phyloP scores from a whole-genome alignment of 2,329 filamentous ascomycete genomes.

The Penicillium sp. region DNA sequence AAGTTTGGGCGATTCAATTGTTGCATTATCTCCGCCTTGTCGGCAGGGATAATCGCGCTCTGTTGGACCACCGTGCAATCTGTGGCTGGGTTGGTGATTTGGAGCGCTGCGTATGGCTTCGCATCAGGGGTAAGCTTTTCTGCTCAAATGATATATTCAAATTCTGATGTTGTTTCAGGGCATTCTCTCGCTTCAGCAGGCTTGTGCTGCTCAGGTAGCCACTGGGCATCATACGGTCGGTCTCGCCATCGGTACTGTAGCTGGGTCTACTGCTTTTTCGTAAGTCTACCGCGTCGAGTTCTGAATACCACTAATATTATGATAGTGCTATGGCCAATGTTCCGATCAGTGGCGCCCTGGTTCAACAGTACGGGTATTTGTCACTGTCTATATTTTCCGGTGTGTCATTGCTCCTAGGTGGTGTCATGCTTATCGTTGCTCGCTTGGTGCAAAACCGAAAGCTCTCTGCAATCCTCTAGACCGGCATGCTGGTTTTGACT shows the following conservation, averaged over 20 bases:
- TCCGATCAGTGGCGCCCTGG: constrained; percentile 44
- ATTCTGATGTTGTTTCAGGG: constrained; percentile 30
- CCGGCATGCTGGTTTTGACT: too few species aligned
- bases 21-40: constrained; percentile 29
- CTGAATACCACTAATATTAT: not conserved
- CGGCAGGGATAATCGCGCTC: constrained; percentile 44
- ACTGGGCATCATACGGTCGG: constrained; percentile 42
- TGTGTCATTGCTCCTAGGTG: constrained; percentile 33
- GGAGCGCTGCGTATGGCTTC: constrained; percentile 49
- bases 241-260: constrained; percentile 44
- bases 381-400: constrained; percentile 43
- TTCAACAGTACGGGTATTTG: constrained; percentile 42
- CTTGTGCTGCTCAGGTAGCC: constrained; percentile 47
- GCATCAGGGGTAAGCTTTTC: constrained; percentile 41
- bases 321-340: constrained; percentile 42
- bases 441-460: constrained; percentile 9
- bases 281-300: constrained; percentile 25
- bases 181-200: constrained; percentile 48
- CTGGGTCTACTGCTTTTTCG: constrained; percentile 46
- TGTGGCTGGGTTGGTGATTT: constrained; percentile 47
- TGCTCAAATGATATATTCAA: not conserved
- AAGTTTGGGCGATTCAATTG: constrained; percentile 35
- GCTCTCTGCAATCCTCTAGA: constrained; percentile 8
- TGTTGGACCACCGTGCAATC: constrained; percentile 46
- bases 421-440: constrained; percentile 12